Evolutionary conservation across 2,329 filamentous ascomycete species (phyloP).

Genomic region (Emergomyces africanus): DNA sequence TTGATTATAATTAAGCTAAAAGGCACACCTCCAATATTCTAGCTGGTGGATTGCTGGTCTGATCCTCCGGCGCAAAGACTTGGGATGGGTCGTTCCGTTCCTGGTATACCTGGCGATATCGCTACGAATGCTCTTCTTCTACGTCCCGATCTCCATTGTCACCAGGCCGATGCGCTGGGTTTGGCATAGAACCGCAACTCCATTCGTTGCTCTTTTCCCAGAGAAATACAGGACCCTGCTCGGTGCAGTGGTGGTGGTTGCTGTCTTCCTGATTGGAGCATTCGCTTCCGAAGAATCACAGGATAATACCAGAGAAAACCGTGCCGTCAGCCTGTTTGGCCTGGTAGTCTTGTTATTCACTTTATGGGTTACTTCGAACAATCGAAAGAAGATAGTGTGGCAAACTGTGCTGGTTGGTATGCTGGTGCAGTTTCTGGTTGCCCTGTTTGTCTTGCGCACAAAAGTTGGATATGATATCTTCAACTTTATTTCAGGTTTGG

Average conservation of each 20-base stretch:
- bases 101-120: slow-evolving; percentile 64
- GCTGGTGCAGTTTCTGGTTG: slow-evolving; percentile 76
- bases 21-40: background rate
- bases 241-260: slow-evolving; percentile 52
- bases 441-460: slow-evolving; percentile 76
- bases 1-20: background rate
- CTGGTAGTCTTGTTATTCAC: slow-evolving; percentile 54
- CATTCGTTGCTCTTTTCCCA: slow-evolving; percentile 50
- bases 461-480: slow-evolving; percentile 79
- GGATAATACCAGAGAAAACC: slow-evolving; percentile 69
- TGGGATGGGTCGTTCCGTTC: slow-evolving; percentile 76
- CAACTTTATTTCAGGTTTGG: slow-evolving; percentile 68
- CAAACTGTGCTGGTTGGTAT: slow-evolving; percentile 80
- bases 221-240: slow-evolving; percentile 50
- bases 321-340: slow-evolving; percentile 69
- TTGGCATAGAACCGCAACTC: slow-evolving; percentile 54
- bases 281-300: slow-evolving; percentile 58
- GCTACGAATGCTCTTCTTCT: slow-evolving; percentile 60
- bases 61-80: slow-evolving; percentile 56
- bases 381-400: slow-evolving; percentile 51
- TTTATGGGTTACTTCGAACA: slow-evolving; percentile 59
- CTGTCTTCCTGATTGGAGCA: slow-evolving; percentile 62
- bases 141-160: slow-evolving; percentile 55
- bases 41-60: slow-evolving; percentile 69
- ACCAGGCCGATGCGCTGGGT: slow-evolving; percentile 52